A percentile compares a stretch with the other conserved stretches of the same genome.
Conservation (phyloP, 2,329 filamentous ascomycete species). For the Lecanosticta acicola region DNA sequence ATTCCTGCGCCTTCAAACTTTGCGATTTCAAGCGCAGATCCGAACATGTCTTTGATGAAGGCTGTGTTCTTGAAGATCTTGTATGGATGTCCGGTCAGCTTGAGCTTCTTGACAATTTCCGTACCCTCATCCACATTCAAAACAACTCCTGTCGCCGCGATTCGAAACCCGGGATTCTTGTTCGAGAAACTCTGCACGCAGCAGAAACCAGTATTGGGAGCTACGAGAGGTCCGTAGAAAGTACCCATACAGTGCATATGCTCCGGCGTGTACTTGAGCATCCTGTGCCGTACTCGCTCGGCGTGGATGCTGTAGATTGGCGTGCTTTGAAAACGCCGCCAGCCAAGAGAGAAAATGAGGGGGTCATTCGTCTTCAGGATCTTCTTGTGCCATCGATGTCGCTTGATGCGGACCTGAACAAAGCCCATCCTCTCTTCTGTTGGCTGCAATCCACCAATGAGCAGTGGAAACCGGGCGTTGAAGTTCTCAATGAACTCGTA, state of each 20-base stretch:
- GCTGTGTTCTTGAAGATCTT: slow-evolving; percentile 99
- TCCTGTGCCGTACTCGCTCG: slow-evolving; percentile 85
- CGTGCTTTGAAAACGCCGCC: slow-evolving; percentile 87
- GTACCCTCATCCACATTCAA: slow-evolving; percentile 90
- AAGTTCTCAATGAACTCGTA: slow-evolving; percentile 85
- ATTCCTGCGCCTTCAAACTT: slow-evolving; percentile 97
- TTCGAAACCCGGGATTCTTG: slow-evolving; percentile 81
- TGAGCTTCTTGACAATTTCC: slow-evolving; percentile 99
- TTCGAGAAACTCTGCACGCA: slow-evolving; percentile 86
- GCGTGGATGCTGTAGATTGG: slow-evolving; percentile 95
- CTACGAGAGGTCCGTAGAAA: slow-evolving; percentile 89
- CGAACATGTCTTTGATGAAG: slow-evolving; percentile 99
- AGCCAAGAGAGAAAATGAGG: slow-evolving; percentile 92
- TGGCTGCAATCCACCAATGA: slow-evolving; percentile 84
- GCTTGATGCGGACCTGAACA: slow-evolving; percentile 92
- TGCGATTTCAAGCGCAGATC: slow-evolving; percentile 82
- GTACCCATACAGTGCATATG: slow-evolving; percentile 99
- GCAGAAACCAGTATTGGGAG: slow-evolving; percentile 92
- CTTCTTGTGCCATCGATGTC: slow-evolving; percentile 98
- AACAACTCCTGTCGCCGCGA: slow-evolving; percentile 90
- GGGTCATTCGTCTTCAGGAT: slow-evolving; percentile 98
- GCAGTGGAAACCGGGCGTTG: slow-evolving; percentile 72
- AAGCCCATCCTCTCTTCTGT: slow-evolving; percentile 96
- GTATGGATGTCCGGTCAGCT: slow-evolving; percentile 86
- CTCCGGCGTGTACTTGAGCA: slow-evolving; percentile 98